Evolutionary conservation across 2,329 filamentous ascomycete species (phyloP).

Genomic region (Arthrinium phaeospermum): DNA sequence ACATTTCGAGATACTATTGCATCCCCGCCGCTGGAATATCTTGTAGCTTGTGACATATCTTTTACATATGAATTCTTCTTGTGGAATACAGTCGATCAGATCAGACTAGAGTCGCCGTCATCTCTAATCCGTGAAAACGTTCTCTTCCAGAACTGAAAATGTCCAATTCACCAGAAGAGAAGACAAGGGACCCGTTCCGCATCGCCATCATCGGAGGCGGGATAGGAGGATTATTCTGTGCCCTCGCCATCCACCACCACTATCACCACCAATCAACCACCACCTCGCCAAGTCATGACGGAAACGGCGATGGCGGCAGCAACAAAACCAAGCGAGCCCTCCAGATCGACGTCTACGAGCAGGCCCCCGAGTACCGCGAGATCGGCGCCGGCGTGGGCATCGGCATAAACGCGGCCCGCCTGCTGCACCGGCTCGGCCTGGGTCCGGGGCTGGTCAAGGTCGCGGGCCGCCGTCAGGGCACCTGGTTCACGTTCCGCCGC

Average conservation of each 20-base stretch:
- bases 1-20: not conserved
- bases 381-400: slow-evolving; percentile 43
- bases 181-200: not conserved
- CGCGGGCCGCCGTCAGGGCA: slow-evolving; percentile 36
- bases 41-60: not conserved
- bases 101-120: too few species aligned
- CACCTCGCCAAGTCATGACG: not conserved
- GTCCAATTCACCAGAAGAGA: not conserved
- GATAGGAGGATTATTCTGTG: slow-evolving; percentile 44
- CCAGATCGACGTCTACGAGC: slow-evolving; percentile 42
- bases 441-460: slow-evolving; percentile 37
- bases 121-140: too few species aligned
- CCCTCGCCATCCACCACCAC: slow-evolving; percentile 44
- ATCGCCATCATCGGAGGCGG: slow-evolving; percentile 47
- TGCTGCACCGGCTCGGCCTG: slow-evolving; percentile 41
- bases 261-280: not conserved
- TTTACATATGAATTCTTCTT: not conserved
- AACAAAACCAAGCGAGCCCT: slow-evolving; percentile 4
- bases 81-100: not conserved
- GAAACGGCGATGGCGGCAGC: not conserved
- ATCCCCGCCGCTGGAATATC: not conserved
- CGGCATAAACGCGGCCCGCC: slow-evolving; percentile 41
- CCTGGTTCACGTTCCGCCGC: slow-evolving; percentile 43
- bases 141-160: not conserved
- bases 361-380: slow-evolving; percentile 40